phyloP scores from a whole-genome alignment of 2,329 filamentous ascomycete species.

The Hymenoscyphus fructigenus region DNA sequence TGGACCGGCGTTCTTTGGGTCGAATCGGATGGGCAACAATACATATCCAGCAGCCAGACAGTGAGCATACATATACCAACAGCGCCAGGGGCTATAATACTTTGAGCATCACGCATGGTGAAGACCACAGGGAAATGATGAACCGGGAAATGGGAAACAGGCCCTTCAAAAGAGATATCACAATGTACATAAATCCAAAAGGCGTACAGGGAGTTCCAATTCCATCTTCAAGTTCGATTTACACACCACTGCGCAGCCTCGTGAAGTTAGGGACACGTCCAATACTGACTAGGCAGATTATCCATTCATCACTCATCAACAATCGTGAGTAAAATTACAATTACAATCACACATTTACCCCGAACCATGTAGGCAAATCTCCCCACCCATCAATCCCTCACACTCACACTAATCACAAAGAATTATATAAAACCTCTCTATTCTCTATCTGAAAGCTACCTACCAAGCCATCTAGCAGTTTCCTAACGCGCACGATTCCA shows the following conservation, averaged over 20 bases:
- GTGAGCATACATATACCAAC: too few species aligned
- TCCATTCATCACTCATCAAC: neutral
- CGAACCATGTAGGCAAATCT: neutral
- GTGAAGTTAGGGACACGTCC: neutral
- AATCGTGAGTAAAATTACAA: neutral
- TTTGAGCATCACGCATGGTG: neutral
- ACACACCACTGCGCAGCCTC: neutral
- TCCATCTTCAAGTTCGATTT: neutral
- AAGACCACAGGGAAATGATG: neutral
- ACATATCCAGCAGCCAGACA: too few species aligned
- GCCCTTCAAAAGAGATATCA: neutral
- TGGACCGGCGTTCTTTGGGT: too few species aligned
- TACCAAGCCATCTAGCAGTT: neutral
- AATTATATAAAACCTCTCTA: neutral
- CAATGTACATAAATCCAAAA: neutral
- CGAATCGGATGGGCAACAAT: too few species aligned
- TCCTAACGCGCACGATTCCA: neutral
- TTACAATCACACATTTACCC: neutral
- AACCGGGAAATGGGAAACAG: neutral
- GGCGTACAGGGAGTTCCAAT: neutral
- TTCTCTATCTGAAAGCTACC: neutral
- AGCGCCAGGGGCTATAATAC: too few species aligned
- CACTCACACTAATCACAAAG: neutral
- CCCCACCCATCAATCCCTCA: neutral
- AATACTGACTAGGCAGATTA: neutral